Evolutionary conservation across 176 grass and related monocot genomes (phyloP), one percentile per base, ranked within the genome.

Genomic region (Triticum urartu): DNA sequence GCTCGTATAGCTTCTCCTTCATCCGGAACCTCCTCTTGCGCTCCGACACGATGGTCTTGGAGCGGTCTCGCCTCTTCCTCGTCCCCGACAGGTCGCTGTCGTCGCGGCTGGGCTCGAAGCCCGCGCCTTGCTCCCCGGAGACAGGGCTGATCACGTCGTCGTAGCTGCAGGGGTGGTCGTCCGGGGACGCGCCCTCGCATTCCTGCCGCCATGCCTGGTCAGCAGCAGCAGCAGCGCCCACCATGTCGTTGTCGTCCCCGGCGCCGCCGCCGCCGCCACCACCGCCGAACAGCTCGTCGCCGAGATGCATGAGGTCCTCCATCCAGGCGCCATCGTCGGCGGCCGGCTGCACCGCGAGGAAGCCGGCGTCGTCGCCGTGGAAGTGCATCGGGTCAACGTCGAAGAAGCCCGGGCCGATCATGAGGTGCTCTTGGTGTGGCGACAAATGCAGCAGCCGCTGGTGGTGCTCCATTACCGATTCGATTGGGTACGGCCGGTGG

Each of bases 1-100:
- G 89, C 85, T 99, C 94, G 79, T 96, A 99, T 80, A 99, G 94
- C 80, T 65, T 96, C 90, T 99, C 97, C 87, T 96, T 96, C 97
- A 99, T 96, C 15, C 92, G 82, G 87, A 92, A 87, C 80, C 97
- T 91, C 42, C 97, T 45, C 84, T 90, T 94, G 77, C 97, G 89
- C 90, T 99, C 97, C 50, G 97, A 91, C 68, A 99, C 89, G 77
- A 94, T 87, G 2, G 97, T 96, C 93, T 96, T 96, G 8, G 94
- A 93, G 18, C 97, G 90, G 82, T 99, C 97, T 80, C 90, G 82
- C 88, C 90, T 77, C 81, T 79, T 88, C 88, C 84, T 79, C 34
- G 76, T 72, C 74, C 18, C 40, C 14, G 50, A 87, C 34, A 22
- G 34, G 18, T 89, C 84, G 22, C 86, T 89, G 64, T 90, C 90